Conservation (phyloP, 1,139 yeast genomes). For the Arxiozyma slooffiae region DNA sequence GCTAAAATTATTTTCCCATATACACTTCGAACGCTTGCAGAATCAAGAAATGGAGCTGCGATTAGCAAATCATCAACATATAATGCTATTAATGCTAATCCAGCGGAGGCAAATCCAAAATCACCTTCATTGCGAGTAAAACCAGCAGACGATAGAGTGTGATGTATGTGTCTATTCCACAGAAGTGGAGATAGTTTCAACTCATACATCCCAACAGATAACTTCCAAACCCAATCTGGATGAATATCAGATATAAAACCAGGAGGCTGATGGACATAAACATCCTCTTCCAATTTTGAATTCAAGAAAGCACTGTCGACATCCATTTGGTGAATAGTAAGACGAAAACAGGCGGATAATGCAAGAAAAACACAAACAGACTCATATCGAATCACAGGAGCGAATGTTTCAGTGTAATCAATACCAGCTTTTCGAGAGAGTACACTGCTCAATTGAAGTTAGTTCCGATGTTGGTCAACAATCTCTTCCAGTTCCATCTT, state of each 20-base stretch:
- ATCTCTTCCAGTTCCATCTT: too few species aligned
- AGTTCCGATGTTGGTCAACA: too few species aligned
- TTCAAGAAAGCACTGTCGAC: conserved; percentile 19
- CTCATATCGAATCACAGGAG: conserved; percentile 21
- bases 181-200: conserved; percentile 36
- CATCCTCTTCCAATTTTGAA: conserved; percentile 34
- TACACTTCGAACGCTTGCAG: conserved; percentile 28
- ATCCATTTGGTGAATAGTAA: conserved; percentile 19
- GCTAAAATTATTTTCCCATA: conserved; percentile 26
- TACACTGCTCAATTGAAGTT: too few species aligned
- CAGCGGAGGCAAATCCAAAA: conserved; percentile 1
- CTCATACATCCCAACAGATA: conserved; percentile 37
- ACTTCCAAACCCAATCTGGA: conserved; percentile 17
- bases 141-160: conserved; percentile 20
- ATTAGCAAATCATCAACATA: conserved; percentile 9
- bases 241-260: conserved; percentile 3
- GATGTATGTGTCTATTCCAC: conserved; percentile 27
- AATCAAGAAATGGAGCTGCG: conserved; percentile 13
- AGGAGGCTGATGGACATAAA: conserved; percentile 8
- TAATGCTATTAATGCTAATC: conserved; percentile 2
- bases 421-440: conserved; percentile 19
- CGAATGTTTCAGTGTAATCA: conserved; percentile 21
- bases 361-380: conserved; percentile 15
- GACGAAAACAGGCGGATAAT: conserved; percentile 7
- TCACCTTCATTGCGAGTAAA: conserved; percentile 5